Percentiles rank a stretch among this genome's conserved stretches.
phyloP scores from a whole-genome alignment of 176 grass and related monocot genomes.

The Dendrocalamus sinicus region DNA sequence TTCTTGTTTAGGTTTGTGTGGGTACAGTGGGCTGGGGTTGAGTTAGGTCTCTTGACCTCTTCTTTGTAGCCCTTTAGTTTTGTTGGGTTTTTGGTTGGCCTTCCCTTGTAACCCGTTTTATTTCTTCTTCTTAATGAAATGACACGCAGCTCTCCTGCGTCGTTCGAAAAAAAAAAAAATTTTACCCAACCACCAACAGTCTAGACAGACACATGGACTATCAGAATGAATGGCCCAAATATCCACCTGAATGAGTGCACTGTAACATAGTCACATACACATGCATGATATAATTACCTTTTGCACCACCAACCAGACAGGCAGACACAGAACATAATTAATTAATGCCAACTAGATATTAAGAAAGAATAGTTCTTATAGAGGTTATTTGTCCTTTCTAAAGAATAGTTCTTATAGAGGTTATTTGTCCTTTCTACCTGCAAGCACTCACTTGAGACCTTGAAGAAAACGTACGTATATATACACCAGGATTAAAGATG shows the following conservation, averaged over 20 bases:
- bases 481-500: not conserved
- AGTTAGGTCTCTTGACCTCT: too few species aligned
- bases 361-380: conserved; percentile 16
- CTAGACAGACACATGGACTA: conserved; percentile 6
- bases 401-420: conserved; percentile 12
- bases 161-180: not conserved
- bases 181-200: not conserved
- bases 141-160: too few species aligned
- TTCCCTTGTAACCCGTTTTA: too few species aligned
- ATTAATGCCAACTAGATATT: conserved; percentile 4
- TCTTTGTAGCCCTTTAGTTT: too few species aligned
- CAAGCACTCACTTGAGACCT: not conserved
- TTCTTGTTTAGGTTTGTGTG: too few species aligned
- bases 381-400: not conserved
- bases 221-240: not conserved
- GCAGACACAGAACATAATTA: not conserved
- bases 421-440: not conserved
- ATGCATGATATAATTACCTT: conserved; percentile 5
- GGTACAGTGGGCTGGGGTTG: too few species aligned
- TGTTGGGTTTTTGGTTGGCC: too few species aligned
- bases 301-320: conserved; percentile 6
- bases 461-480: not conserved
- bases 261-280: not conserved
- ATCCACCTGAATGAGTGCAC: not conserved
- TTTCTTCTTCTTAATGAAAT: too few species aligned